Conservation (phyloP, 306 rosid genomes). For the Malus domestica region DNA sequence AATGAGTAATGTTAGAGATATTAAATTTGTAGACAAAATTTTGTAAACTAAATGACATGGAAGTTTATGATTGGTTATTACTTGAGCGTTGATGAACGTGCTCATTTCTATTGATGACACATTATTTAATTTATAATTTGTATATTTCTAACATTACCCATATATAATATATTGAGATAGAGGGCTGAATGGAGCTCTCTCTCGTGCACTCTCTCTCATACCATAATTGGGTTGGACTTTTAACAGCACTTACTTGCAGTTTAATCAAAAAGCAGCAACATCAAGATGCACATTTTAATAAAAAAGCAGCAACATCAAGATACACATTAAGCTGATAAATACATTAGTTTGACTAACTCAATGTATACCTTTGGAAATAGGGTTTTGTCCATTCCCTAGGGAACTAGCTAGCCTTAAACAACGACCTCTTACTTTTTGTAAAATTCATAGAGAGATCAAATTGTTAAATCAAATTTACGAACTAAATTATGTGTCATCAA, state of each 20-base stretch:
- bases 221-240: background rate
- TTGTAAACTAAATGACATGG: no score
- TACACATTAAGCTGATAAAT: background rate
- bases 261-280: conserved; percentile 1
- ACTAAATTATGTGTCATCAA: fast-evolving
- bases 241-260: conserved; percentile 1
- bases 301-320: conserved; percentile 3
- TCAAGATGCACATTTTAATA: background rate
- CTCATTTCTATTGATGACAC: no score
- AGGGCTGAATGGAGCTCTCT: background rate
- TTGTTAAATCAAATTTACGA: no score
- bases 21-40: no score
- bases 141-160: fast-evolving
- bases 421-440: no score
- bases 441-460: background rate
- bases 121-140: no score
- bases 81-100: no score
- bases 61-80: no score
- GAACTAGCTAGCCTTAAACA: background rate
- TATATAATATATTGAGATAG: background rate
- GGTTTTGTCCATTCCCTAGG: background rate
- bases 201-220: background rate
- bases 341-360: background rate
- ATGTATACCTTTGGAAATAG: background rate
- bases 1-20: no score